These are phyloP conservation scores for Flaveria bidentis DNA, from an alignment of 129 eudicot genomes.

Conservation along the genomic window DNA sequence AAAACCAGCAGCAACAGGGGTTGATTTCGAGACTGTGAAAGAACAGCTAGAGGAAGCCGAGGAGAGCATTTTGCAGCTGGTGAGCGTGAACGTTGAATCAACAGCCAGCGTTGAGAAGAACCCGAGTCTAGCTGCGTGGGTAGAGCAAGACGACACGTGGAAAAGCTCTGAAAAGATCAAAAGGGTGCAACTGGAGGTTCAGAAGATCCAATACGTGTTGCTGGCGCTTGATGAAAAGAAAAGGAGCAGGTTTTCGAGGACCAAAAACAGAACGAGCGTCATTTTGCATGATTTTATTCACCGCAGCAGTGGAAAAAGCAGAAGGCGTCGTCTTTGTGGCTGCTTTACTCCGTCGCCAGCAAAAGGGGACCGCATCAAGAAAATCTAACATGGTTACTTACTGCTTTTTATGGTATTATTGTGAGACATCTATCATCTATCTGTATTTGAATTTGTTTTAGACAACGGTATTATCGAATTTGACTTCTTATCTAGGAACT, in stretches of 20 bases:
- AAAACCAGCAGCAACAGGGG: constrained; percentile 31
- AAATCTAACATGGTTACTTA: too few species aligned
- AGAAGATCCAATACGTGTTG: constrained; percentile 69
- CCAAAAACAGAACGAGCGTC: constrained; percentile 60
- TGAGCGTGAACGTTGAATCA: constrained; percentile 55
- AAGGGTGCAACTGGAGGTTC: constrained; percentile 76
- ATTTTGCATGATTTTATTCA: constrained; percentile 67
- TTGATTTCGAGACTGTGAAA: constrained; percentile 61
- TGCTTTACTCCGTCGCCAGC: constrained; percentile 60
- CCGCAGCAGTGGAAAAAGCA: constrained; percentile 46
- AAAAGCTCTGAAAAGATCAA: constrained; percentile 82
- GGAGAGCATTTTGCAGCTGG: constrained; percentile 53
- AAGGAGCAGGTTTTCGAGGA: constrained; percentile 54
- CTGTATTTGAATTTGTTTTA: too few species aligned
- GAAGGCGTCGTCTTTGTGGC: constrained; percentile 70
- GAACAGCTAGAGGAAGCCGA: constrained; percentile 75
- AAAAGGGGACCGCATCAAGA: too few species aligned
- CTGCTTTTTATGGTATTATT: too few species aligned
- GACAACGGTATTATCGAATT: too few species aligned
- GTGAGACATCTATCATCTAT: too few species aligned
- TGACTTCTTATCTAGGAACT: too few species aligned
- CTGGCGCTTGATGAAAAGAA: constrained; percentile 71
- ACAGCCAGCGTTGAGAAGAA: constrained; percentile 52
- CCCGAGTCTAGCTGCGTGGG: constrained; percentile 42
- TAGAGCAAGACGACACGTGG: constrained; percentile 55